Evolutionary conservation across 345 rosid genomes (phyloP), one percentile per base, ranked within the genome.

Genomic region (Ricinus communis): DNA sequence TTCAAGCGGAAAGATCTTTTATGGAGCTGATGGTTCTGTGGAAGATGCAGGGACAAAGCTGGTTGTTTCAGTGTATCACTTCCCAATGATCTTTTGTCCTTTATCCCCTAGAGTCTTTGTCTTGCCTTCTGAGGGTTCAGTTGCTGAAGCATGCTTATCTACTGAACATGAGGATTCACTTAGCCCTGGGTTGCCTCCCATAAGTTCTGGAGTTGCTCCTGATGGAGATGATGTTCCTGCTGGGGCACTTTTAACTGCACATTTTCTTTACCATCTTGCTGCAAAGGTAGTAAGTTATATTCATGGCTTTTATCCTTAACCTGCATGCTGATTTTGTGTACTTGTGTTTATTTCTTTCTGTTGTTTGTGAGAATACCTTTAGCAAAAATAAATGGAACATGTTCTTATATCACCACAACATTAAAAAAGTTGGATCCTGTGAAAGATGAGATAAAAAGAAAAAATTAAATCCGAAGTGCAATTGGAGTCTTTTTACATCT

Each of bases 51-150:
- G 79, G 69, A 65, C 72, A 69, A 80, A 70, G 65, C 52, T 90
- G 87, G 83, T 80, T 15, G 85, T 94, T 73, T 87, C 86, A 18
- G 97, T 93, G 72, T 86, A 82, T 75, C 97, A 94, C 85, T 90
- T 91, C 77, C 97, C 98, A 65, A 71, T 90, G 89, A 81, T 94
- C 76, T 74, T 91, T 68, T 88, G 96, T 66, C 95, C 98, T 47
- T 77, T 94, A 73, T 90, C 97, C 30, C 93, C 96, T 59, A 85
- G 88, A 80, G 89, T 87, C 41, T 94, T 94, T 80, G 93, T 88
- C 81, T 85, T 94, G 73, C 97, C 98, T 66, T 94, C 98, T 41
- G 93, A 90, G 84, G 97, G 98, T 72, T 91, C 97, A 51, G 76
- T 94, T 49, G 90, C 93, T 30, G 96, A 90, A 85, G 98, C 97